Evolutionary conservation across 2,329 filamentous ascomycete species (phyloP).

Genomic region (Colletotrichum graminicola): DNA sequence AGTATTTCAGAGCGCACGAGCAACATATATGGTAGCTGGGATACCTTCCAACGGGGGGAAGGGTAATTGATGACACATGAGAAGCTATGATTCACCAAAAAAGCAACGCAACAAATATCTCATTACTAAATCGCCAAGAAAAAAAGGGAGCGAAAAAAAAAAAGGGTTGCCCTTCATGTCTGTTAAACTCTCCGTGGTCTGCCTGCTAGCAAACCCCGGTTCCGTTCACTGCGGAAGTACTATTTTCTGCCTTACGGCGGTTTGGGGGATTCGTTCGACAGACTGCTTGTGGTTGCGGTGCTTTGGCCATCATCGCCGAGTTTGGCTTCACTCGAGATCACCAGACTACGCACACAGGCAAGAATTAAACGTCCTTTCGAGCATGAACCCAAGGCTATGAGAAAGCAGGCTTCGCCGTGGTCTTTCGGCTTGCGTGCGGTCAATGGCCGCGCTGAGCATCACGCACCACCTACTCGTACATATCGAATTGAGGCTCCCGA

Average conservation of each 20-base stretch:
- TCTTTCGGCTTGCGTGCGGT: too few relatives aligned
- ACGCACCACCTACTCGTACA: neutral
- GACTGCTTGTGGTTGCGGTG: neutral
- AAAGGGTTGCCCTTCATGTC: neutral
- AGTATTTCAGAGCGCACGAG: constrained; percentile 13
- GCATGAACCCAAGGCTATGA: neutral
- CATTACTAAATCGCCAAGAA: neutral
- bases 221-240: neutral
- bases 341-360: neutral
- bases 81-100: constrained; percentile 24
- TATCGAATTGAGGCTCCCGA: neutral
- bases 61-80: constrained; percentile 25
- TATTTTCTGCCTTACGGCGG: neutral
- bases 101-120: constrained; percentile 22
- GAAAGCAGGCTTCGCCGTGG: neutral
- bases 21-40: neutral
- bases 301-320: neutral
- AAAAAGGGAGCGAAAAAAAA: neutral
- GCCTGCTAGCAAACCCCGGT: neutral
- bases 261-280: neutral
- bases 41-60: neutral
- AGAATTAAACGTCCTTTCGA: neutral
- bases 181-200: neutral
- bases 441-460: neutral
- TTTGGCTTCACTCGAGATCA: neutral